phyloP scores from a whole-genome alignment of 2,329 filamentous ascomycete genomes.

The Cercospora sp. region DNA sequence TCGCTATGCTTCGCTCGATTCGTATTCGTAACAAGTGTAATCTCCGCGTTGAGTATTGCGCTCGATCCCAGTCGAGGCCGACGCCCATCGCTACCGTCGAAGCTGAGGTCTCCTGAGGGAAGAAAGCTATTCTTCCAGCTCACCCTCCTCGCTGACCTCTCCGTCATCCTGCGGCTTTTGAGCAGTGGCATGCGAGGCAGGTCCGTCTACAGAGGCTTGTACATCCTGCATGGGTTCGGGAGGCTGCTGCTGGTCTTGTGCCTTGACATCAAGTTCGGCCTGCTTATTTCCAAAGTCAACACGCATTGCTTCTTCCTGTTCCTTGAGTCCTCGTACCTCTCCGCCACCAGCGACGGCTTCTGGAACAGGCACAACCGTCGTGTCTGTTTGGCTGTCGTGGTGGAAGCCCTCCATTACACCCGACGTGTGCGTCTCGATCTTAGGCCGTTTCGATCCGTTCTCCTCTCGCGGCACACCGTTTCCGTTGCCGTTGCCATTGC shows the following conservation, averaged over 20 bases:
- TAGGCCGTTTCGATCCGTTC: constrained; percentile 26
- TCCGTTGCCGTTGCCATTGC: constrained; percentile 22
- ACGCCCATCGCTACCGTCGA: not conserved
- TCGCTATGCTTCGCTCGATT: not conserved
- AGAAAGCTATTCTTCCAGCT: constrained; percentile 46
- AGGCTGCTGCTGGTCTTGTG: constrained; percentile 5
- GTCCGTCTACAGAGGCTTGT: constrained; percentile 8
- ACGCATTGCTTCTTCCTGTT: constrained; percentile 32
- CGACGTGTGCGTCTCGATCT: constrained; percentile 15
- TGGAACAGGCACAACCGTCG: constrained; percentile 13
- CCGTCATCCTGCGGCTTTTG: constrained; percentile 27
- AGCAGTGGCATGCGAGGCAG: constrained; percentile 7
- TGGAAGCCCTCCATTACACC: constrained; percentile 8
- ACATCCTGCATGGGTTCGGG: constrained; percentile 6
- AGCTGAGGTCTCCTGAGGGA: not conserved
- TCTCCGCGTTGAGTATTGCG: not conserved
- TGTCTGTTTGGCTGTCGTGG: constrained; percentile 4
- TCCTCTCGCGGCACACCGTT: constrained; percentile 24
- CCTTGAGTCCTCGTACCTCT: constrained; percentile 18
- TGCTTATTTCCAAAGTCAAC: constrained; percentile 34
- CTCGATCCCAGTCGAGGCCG: not conserved
- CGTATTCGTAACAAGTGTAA: not conserved
- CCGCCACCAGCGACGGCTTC: constrained; percentile 15
- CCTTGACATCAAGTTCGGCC: constrained; percentile 27
- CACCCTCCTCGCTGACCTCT: constrained; percentile 49